Evolutionary conservation across 768 basidiomycete genomes (phyloP), one percentile per base, ranked within the genome.

Genomic region (Agaricus blazei): DNA sequence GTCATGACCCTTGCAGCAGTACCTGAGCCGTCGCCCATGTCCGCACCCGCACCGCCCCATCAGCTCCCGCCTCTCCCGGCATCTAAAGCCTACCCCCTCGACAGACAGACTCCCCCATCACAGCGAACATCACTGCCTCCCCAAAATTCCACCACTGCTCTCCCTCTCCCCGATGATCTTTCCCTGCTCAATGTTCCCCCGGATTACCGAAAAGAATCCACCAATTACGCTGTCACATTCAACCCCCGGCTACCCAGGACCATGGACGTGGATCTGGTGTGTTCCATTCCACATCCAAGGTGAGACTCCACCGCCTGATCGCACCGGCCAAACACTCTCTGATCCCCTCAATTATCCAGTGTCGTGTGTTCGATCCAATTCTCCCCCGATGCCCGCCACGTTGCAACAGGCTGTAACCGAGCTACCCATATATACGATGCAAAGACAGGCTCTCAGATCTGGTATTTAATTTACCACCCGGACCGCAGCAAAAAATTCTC

Each of bases 401-500:
- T 98, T 43, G 96, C 95, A 28, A 97, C 95, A 9, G 96, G 95
- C 11, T 98, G 95, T 72, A 98, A 98, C 72, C 80, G 92, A 41
- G 92, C 93, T 0, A 93, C 94, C 19, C 94, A 97, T 69, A 94
- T 98, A 54, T 98, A 90, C 67, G 93, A 98, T 66, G 89, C 88
- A 27, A 89, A 89, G 71, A 88, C 90, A 0, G 95, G 95, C 6
- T 68, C 65, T 0, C 93, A 91, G 72, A 87, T 87, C 29, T 93
- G 88, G 94, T 93, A 60, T 53, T 84, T 64, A 9, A 24, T 56
- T 9, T 27, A 42, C 37, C 15, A n/a, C 14, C 15, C 11, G 19
- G 15, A 24, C 19, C 26, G 26, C 37, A 34, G 26, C 3, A 19
- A 40, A 27, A 34, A 23, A 11, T 15, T 9, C 23, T 41, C 26